Evolutionary conservation across 2,329 filamentous ascomycete species (phyloP).

Genomic region (Colletotrichum sansevieriae): DNA sequence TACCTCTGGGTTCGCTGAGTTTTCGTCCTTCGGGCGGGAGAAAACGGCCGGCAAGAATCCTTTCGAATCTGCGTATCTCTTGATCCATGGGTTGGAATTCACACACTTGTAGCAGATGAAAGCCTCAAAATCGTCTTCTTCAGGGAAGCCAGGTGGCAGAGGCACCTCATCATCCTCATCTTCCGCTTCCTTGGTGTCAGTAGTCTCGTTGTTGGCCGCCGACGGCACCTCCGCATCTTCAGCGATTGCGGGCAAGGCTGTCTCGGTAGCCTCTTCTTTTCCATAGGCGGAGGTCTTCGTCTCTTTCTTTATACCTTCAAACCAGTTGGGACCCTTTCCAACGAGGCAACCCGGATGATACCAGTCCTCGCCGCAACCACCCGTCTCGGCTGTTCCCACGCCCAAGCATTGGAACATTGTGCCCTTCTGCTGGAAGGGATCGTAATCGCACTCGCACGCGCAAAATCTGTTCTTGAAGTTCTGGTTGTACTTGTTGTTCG

Average conservation of each 20-base stretch:
- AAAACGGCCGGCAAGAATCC: slow-evolving; percentile 86
- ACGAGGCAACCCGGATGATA: slow-evolving; percentile 95
- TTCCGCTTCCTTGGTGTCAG: slow-evolving; percentile 40
- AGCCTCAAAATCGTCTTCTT: slow-evolving; percentile 88
- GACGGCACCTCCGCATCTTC: slow-evolving; percentile 59
- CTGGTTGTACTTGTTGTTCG: slow-evolving; percentile 90
- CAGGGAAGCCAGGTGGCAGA: slow-evolving; percentile 86
- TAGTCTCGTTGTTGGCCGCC: slow-evolving; percentile 41
- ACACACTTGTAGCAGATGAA: slow-evolving; percentile 97
- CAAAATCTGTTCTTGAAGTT: slow-evolving; percentile 97
- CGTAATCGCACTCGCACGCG: slow-evolving; percentile 88
- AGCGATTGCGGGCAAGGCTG: slow-evolving; percentile 61
- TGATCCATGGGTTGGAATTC: slow-evolving; percentile 90
- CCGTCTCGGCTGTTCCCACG: slow-evolving; percentile 81
- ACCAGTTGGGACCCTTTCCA: slow-evolving; percentile 81
- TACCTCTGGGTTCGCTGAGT: slow-evolving; percentile 22
- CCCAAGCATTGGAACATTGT: slow-evolving; percentile 99
- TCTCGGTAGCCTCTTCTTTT: slow-evolving; percentile 26
- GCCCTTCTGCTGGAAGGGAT: slow-evolving; percentile 88
- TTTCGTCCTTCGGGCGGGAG: slow-evolving; percentile 47
- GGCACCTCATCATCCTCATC: slow-evolving; percentile 73
- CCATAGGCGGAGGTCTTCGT: slow-evolving; percentile 47
- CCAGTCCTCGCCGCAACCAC: slow-evolving; percentile 97
- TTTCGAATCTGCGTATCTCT: slow-evolving; percentile 81
- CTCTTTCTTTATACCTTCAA: slow-evolving; percentile 63